Evolutionary conservation across 2,329 filamentous ascomycete genomes (phyloP).

Genomic region (Fusarium praegraminearum): DNA sequence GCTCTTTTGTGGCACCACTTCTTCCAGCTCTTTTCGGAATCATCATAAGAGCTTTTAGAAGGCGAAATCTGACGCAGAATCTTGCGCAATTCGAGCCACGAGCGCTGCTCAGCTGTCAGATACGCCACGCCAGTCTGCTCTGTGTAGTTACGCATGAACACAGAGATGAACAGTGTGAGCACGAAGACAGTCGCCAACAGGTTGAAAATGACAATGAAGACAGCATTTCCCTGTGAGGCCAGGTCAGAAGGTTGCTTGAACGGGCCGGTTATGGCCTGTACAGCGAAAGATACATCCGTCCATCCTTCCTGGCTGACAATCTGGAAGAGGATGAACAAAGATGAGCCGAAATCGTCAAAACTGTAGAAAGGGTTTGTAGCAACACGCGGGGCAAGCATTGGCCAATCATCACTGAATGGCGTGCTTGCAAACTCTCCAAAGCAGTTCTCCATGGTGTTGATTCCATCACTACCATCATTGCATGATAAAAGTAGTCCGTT

Average conservation of each 20-base stretch:
- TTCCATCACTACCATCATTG: slow-evolving; percentile 71
- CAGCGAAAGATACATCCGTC: slow-evolving; percentile 90
- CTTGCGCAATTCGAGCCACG: slow-evolving; percentile 95
- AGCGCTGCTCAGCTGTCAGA: slow-evolving; percentile 93
- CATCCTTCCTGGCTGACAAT: slow-evolving; percentile 99
- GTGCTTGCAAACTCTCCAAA: slow-evolving; percentile 83
- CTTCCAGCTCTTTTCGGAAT: slow-evolving; percentile 81
- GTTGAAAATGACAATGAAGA: slow-evolving; percentile 98
- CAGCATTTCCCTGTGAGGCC: slow-evolving; percentile 81
- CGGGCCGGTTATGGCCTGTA: slow-evolving; percentile 82
- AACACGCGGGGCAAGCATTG: slow-evolving; percentile 83
- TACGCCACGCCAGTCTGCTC: slow-evolving; percentile 98
- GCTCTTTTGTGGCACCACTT: slow-evolving; percentile 96
- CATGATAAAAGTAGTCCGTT: slow-evolving; percentile 82
- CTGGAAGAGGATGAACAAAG: slow-evolving; percentile 96
- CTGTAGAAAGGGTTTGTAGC: slow-evolving; percentile 86
- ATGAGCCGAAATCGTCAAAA: slow-evolving; percentile 95
- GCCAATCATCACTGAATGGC: slow-evolving; percentile 81
- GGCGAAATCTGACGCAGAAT: slow-evolving; percentile 92
- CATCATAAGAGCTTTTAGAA: slow-evolving; percentile 88
- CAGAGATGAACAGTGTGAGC: slow-evolving; percentile 95
- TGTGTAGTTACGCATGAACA: slow-evolving; percentile 99
- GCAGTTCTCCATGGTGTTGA: slow-evolving; percentile 76
- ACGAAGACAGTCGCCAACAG: slow-evolving; percentile 96
- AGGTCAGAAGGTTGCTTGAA: slow-evolving; percentile 79